phyloP scores from a whole-genome alignment of 257 asterid genomes.

The Solanum dulcamara region DNA sequence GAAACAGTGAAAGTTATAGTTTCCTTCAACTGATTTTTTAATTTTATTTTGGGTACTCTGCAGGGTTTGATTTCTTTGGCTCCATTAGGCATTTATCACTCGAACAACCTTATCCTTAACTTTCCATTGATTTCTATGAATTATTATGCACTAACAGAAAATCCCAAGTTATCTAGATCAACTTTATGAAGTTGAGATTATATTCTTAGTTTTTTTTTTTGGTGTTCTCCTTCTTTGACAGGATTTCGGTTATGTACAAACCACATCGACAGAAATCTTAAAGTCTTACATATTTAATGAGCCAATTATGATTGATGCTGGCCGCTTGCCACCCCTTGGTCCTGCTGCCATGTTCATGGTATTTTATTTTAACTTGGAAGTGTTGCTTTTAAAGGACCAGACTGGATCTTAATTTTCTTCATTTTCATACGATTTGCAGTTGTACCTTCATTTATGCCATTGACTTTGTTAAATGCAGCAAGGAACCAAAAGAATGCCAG shows the following conservation, averaged over 20 bases:
- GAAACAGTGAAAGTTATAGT: background rate
- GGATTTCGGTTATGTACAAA: conserved; percentile 98
- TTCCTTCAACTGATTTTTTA: background rate
- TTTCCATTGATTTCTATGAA: background rate
- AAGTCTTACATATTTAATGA: conserved; percentile 91
- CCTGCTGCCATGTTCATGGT: conserved; percentile 96
- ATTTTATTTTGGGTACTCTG: background rate
- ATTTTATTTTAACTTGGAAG: conserved; percentile 12
- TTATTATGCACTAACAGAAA: background rate
- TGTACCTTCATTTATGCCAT: conserved; percentile 7
- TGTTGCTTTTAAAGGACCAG: background rate
- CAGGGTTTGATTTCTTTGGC: background rate
- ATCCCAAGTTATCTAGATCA: background rate
- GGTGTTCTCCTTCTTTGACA: conserved; percentile 19
- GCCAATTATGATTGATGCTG: conserved; percentile 92
- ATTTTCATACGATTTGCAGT: background rate
- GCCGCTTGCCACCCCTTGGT: conserved; percentile 80
- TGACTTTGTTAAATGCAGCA: conserved; percentile 49
- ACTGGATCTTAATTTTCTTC: background rate
- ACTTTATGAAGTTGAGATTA: background rate
- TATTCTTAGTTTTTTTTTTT: background rate
- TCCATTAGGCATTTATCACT: background rate
- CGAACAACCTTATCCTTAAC: background rate
- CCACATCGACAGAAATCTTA: conserved; percentile 94
- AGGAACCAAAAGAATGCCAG: conserved; percentile 97